Conservation (phyloP, 2,329 filamentous ascomycete species). For the Diaporthe sp. region DNA sequence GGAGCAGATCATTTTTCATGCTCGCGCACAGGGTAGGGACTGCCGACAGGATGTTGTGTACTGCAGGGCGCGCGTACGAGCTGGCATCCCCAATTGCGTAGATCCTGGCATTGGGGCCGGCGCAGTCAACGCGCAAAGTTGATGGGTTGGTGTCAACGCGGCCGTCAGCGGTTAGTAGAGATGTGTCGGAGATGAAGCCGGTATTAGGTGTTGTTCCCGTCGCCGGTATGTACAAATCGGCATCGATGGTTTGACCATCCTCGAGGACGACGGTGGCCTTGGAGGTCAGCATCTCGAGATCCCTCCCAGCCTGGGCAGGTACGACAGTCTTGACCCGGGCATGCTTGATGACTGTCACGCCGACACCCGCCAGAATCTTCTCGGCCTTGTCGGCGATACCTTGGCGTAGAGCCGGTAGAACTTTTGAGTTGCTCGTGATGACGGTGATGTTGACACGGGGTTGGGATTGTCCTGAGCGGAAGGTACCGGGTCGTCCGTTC, state of each 20-base stretch:
- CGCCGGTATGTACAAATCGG: conserved; percentile 64
- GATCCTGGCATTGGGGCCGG: conserved; percentile 49
- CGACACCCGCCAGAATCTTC: conserved; percentile 56
- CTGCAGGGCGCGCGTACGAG: conserved; percentile 54
- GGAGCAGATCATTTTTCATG: conserved; percentile 62
- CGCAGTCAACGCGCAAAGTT: conserved; percentile 52
- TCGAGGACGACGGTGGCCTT: conserved; percentile 54
- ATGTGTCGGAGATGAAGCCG: conserved; percentile 39
- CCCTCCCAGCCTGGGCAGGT: conserved; percentile 49
- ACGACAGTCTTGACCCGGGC: conserved; percentile 52
- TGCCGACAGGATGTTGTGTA: conserved; percentile 57
- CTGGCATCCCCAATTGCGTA: conserved; percentile 63
- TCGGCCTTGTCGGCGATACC: conserved; percentile 58
- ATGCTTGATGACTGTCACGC: conserved; percentile 61
- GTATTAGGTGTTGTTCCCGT: conserved; percentile 51
- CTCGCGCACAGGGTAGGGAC: conserved; percentile 61
- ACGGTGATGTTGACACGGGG: conserved; percentile 60
- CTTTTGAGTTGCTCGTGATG: conserved; percentile 53
- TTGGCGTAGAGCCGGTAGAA: conserved; percentile 57
- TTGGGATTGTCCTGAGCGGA: conserved; percentile 48
- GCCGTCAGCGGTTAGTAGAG: conserved; percentile 47
- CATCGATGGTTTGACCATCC: conserved; percentile 54
- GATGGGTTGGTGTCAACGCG: conserved; percentile 53
- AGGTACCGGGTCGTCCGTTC: conserved; percentile 59
- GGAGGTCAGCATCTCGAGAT: conserved; percentile 42